Base-by-base conservation (phyloP, 202 grass and related monocot species). In the Schoenoplectus triqueter region DNA sequence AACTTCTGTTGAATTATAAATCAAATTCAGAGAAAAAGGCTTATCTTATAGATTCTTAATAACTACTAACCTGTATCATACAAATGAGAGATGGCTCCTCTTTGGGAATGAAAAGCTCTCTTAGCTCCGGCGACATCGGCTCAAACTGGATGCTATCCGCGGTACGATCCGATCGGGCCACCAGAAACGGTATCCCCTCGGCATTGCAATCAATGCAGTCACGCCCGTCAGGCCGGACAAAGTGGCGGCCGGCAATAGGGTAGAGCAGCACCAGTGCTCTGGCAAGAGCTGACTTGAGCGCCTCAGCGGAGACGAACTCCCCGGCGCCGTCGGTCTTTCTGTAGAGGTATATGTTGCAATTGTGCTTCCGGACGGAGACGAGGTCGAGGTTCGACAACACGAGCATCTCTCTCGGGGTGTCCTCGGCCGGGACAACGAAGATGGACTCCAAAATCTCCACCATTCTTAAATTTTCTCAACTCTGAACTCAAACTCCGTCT, bases 191-290 rank as follows among this genome's bases (percentile, higher is more conserved):
- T 18, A 66, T 85, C 0, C 87, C 92, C 1, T 91, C 84, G 4
- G 86, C 76, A 52, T 79, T 86, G 84, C 89, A 94, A 68, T 19
- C 63, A 60, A 94, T 89, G 82, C 85, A 74, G 5, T 86, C 80
- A 19, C 87, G 85, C 3, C 80, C 87, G 0, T 61, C 64, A 3
- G 21, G 40, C 8, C 82, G 73, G 54, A 76, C 41, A 40, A 44
- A 52, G 48, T 91, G 92, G 20, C 92, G 86, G 46, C 92, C 92
- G 7, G 89, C 89, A 48, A 91, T 74, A 5, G 89, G 89, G 64
- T 94, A 91, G 86, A 94, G 89, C 6, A 67, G 21, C 67, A 88
- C 87, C 61, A 94, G 80, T 67, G 84, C 86, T 82, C 67, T 89
- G 57, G 87, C 77, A 7, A 94, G 57, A 22, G 89, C 64, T 3